These are phyloP conservation scores for Backusella circina DNA, from an alignment of 192 early-diverging fungal species.

Conservation along the genomic window DNA sequence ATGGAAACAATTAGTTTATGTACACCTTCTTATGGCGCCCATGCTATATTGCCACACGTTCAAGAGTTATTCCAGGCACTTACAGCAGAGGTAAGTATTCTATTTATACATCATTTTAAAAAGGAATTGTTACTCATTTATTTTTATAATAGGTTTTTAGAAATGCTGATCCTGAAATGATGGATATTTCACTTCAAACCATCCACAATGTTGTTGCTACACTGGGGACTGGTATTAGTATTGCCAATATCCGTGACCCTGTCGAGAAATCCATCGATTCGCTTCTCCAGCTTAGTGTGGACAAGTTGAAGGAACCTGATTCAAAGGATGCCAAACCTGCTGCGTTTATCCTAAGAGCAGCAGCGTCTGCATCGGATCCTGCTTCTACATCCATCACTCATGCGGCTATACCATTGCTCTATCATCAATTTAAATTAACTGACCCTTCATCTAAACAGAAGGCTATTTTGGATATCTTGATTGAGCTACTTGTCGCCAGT, in stretches of 20 bases:
- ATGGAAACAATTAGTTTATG: slow-evolving; percentile 84
- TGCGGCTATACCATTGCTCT: slow-evolving; percentile 58
- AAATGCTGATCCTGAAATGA: slow-evolving; percentile 62
- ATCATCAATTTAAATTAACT: slow-evolving; percentile 50
- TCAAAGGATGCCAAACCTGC: slow-evolving; percentile 64
- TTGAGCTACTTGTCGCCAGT: slow-evolving; percentile 70
- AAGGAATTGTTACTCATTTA: not conserved
- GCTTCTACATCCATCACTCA: slow-evolving; percentile 58
- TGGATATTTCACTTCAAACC: slow-evolving; percentile 59
- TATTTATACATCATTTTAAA: not conserved
- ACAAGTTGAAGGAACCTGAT: slow-evolving; percentile 57
- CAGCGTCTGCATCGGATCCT: slow-evolving; percentile 66
- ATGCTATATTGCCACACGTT: slow-evolving; percentile 65
- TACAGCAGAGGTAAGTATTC: slow-evolving; percentile 49
- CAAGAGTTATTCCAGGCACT: slow-evolving; percentile 71
- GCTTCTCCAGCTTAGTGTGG: slow-evolving; percentile 51
- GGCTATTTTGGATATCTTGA: slow-evolving; percentile 61
- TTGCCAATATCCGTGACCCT: slow-evolving; percentile 37
- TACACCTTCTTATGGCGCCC: slow-evolving; percentile 69
- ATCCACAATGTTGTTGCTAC: slow-evolving; percentile 65
- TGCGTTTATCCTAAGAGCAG: slow-evolving; percentile 59
- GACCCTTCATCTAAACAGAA: slow-evolving; percentile 52
- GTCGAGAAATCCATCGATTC: slow-evolving; percentile 47
- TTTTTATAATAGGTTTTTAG: slow-evolving; percentile 61
- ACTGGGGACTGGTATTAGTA: slow-evolving; percentile 56